These are phyloP conservation scores for Hypomontagnella submonticulosa DNA, from an alignment of 495 filamentous ascomycete species.

Conservation along the genomic window DNA sequence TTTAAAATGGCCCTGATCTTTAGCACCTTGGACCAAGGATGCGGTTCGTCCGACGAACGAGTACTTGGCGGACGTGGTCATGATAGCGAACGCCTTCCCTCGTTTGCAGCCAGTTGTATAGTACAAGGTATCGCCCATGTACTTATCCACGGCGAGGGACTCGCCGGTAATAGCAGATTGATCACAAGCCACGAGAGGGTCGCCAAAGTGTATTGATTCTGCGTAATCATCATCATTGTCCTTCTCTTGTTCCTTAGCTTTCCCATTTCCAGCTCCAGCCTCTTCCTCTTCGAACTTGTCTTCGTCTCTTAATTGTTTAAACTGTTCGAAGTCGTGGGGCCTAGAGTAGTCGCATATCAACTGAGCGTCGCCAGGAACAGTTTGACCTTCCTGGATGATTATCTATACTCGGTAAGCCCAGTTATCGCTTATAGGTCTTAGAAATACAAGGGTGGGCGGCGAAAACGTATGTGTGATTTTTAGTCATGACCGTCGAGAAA, in stretches of 20 bases:
- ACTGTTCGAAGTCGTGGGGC: constrained; percentile 76
- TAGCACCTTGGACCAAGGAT: constrained; percentile 78
- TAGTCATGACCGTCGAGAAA: background rate
- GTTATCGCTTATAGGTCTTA: background rate
- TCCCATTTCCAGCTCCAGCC: constrained; percentile 32
- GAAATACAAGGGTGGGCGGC: too few relatives aligned
- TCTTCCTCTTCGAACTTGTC: constrained; percentile 67
- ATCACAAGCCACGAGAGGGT: constrained; percentile 85
- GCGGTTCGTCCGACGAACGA: constrained; percentile 91
- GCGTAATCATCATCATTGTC: constrained; percentile 79
- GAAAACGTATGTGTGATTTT: background rate
- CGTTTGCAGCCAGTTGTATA: constrained; percentile 89
- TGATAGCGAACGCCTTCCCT: constrained; percentile 80
- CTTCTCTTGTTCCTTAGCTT: constrained; percentile 65
- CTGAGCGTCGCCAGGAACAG: constrained; percentile 77
- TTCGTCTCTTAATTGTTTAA: constrained; percentile 67
- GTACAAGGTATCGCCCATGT: constrained; percentile 78
- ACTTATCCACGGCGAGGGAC: constrained; percentile 89
- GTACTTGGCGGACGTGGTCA: constrained; percentile 82
- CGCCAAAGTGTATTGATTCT: constrained; percentile 78
- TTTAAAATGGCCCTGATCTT: constrained; percentile 85
- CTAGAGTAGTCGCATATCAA: constrained; percentile 81
- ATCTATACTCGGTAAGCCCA: constrained; percentile 50
- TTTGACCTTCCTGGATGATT: constrained; percentile 79
- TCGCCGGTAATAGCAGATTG: constrained; percentile 93